phyloP scores from a whole-genome alignment of 208 protist species.

The Trypanosoma cruzi region DNA sequence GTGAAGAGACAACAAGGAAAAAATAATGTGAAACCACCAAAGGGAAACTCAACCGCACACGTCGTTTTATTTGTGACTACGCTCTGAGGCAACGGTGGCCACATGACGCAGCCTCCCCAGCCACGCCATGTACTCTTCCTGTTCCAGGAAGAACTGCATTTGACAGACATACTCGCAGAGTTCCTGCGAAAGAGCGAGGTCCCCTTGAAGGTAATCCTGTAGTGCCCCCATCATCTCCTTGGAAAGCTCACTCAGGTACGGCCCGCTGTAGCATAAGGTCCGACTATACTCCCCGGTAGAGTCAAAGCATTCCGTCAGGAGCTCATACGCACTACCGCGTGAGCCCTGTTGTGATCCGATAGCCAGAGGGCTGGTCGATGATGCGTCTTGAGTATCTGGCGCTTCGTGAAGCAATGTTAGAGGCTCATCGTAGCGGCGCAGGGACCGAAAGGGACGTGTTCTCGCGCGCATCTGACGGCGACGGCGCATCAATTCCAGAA shows the following conservation, averaged over 20 bases:
- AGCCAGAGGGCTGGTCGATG: not conserved
- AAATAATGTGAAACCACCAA: conserved; percentile 3
- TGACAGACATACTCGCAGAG: conserved; percentile 86
- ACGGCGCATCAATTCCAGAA: conserved; percentile 47
- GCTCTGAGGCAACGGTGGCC: conserved; percentile 20
- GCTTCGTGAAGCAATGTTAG: not conserved
- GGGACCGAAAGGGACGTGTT: not conserved
- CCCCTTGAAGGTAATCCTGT: conserved; percentile 52
- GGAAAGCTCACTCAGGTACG: conserved; percentile 75
- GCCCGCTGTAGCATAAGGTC: conserved; percentile 62
- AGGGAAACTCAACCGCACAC: not conserved
- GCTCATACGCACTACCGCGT: conserved; percentile 15
- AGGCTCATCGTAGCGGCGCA: conserved; percentile 21
- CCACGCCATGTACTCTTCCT: conserved; percentile 88
- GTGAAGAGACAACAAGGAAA: not conserved
- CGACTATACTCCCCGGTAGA: conserved; percentile 55
- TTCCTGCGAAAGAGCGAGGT: conserved; percentile 56
- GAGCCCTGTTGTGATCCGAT: not conserved
- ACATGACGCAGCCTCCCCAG: conserved; percentile 57
- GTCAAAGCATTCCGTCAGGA: conserved; percentile 44
- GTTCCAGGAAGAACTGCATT: conserved; percentile 83
- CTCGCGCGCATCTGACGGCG: not conserved
- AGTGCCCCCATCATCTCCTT: conserved; percentile 66
- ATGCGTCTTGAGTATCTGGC: not conserved
- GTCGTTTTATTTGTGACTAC: not conserved